phyloP scores from a whole-genome alignment of 495 filamentous ascomycete genomes.

The Podospora sp. region DNA sequence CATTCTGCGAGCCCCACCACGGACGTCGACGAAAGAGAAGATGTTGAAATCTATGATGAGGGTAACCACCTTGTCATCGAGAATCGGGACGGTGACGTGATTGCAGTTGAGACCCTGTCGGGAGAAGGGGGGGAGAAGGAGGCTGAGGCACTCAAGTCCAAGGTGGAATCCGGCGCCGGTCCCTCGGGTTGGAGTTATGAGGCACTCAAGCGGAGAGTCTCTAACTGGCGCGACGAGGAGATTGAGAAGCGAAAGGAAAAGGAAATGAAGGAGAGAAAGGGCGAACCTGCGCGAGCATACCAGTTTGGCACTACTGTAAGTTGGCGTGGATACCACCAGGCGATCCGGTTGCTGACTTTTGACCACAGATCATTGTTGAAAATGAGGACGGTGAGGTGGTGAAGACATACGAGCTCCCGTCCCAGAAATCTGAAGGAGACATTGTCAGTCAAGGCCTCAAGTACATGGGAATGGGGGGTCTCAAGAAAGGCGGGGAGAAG shows the following conservation, averaged over 20 bases:
- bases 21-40: constrained; percentile 40
- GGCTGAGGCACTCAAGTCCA: constrained; percentile 41
- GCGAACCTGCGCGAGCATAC: constrained; percentile 80
- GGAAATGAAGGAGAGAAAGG: constrained; percentile 46
- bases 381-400: constrained; percentile 97
- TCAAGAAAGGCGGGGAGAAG: constrained; percentile 44
- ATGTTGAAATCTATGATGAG: constrained; percentile 75
- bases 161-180: constrained; percentile 46
- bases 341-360: constrained; percentile 23
- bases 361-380: constrained; percentile 81
- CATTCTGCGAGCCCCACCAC: constrained; percentile 23
- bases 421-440: constrained; percentile 42
- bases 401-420: constrained; percentile 90
- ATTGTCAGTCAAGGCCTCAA: constrained; percentile 49
- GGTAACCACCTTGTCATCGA: constrained; percentile 82
- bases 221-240: constrained; percentile 59
- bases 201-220: constrained; percentile 51
- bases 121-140: constrained; percentile 37
- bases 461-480: constrained; percentile 50
- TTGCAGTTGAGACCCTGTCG: constrained; percentile 46
- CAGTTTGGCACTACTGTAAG: constrained; percentile 86
- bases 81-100: constrained; percentile 84
- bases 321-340: not conserved
- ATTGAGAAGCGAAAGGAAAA: constrained; percentile 62
- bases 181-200: constrained; percentile 48